Base-by-base conservation (phyloP, 345 rosid species). In the Lenwebbia sp. region DNA sequence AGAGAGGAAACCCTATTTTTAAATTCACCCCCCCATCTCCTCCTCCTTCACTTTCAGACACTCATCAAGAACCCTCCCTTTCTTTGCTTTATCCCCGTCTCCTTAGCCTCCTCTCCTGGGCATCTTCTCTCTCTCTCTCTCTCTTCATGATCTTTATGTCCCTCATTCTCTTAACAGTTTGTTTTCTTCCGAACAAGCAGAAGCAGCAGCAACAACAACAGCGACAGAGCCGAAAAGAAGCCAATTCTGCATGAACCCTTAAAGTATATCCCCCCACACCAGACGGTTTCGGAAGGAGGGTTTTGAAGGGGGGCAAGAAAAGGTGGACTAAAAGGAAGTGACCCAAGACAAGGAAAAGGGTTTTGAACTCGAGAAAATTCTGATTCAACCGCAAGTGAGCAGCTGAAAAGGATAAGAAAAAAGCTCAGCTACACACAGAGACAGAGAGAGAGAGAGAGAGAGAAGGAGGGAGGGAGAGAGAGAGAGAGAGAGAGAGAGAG, bases 1-100 rank as follows among this genome's bases (percentile, higher is more conserved):
- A 25, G 37, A 44, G 83, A 44, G 28, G 49, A 25, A 82, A 82
- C 52, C 54, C 56, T 82, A 53, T 82, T 84, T 84, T 78, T 37
- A 37, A 70, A 37, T 70, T 70, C 47, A 37, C 41, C 47, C 40
- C 44, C 81, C 47, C 23, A 50, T 50, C 56, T 14, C 28, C 85
- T 54, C 15, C 82, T n/a, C 57, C 85, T 87, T 54, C 54, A 41
- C 47, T 54, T 54, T 56, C 83, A 82, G 54, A 25, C 54, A 54
- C 83, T 28, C 83, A 49, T 26, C 6, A 47, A 14, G n/a, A 82
- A 28, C 83, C 28, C 83, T 33, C 30, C 44, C 86, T 40, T 49
- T 65, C 47, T 33, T 82, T 86, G 88, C 85, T 83, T 82, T 65
- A 81, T 83, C 88, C 88, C 85, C 88, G 88, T 86, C 52, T 30